phyloP scores from a whole-genome alignment of 257 asterid species.

The Solanum dulcamara region DNA sequence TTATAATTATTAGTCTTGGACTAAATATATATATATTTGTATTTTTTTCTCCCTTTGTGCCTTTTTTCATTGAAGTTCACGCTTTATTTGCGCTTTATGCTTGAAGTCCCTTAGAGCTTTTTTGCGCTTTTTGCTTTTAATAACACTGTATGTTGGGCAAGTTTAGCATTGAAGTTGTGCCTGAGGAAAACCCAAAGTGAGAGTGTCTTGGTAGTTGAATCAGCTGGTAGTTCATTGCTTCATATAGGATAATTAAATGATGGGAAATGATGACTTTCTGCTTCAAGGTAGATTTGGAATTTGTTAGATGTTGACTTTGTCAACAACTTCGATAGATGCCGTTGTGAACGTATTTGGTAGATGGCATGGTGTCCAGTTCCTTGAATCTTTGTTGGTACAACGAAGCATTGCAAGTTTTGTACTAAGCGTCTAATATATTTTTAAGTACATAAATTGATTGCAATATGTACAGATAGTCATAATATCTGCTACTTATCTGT shows the following conservation, averaged over 20 bases:
- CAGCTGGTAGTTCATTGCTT: background rate
- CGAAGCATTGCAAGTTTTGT: background rate
- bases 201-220: background rate
- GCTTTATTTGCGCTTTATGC: background rate
- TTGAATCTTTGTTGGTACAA: background rate
- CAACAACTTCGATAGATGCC: background rate
- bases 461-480: background rate
- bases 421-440: background rate
- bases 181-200: background rate
- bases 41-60: background rate
- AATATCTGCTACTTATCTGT: background rate
- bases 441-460: background rate
- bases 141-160: background rate
- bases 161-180: background rate
- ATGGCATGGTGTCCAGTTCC: background rate
- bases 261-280: background rate
- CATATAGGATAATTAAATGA: background rate
- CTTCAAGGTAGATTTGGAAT: background rate
- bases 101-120: background rate
- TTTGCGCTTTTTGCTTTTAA: background rate
- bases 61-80: background rate
- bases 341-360: background rate
- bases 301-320: background rate
- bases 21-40: background rate
- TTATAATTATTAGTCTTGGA: background rate